A percentile compares a stretch with the other conserved stretches of the same genome.
Evolutionary conservation across 2,329 filamentous ascomycete species (phyloP).

Genomic region (Drechslerella coelobrocha): DNA sequence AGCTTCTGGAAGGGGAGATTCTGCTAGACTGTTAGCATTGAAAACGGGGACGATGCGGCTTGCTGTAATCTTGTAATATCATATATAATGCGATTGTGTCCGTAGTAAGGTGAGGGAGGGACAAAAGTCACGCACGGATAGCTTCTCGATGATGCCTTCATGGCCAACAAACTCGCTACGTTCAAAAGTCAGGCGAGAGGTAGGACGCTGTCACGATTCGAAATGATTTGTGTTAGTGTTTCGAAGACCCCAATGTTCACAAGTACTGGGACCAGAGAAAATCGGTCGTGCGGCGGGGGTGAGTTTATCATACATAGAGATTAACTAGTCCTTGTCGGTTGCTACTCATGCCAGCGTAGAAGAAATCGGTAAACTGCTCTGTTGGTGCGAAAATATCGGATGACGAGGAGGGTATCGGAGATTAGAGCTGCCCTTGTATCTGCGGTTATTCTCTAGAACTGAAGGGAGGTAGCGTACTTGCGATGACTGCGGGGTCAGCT

Average conservation of each 20-base stretch:
- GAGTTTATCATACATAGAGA: slow-evolving; percentile 75
- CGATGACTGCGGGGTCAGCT: slow-evolving; percentile 16
- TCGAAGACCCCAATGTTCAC: too few relatives aligned
- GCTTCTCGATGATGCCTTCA: slow-evolving; percentile 76
- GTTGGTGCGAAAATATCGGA: slow-evolving; percentile 33
- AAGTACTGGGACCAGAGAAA: background rate
- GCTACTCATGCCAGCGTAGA: slow-evolving; percentile 85
- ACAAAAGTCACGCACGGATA: slow-evolving; percentile 68
- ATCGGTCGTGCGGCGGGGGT: background rate
- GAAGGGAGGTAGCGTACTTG: slow-evolving; percentile 11
- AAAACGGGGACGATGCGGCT: too few relatives aligned
- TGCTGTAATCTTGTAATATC: too few relatives aligned
- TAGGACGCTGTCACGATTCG: slow-evolving; percentile 67
- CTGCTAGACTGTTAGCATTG: too few relatives aligned
- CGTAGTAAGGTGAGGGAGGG: slow-evolving; percentile 48
- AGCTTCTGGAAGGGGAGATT: slow-evolving; percentile 80
- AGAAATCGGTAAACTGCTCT: slow-evolving; percentile 90
- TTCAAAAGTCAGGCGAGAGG: slow-evolving; percentile 96
- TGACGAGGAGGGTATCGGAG: background rate
- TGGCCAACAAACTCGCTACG: slow-evolving; percentile 70
- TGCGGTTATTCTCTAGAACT: background rate
- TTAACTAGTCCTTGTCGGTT: slow-evolving; percentile 69
- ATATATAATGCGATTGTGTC: too few relatives aligned
- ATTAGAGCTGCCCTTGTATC: background rate
- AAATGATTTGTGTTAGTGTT: slow-evolving; percentile 13